phyloP scores from a whole-genome alignment of 495 filamentous ascomycete species.

The Aspergillus egyptiacus region DNA sequence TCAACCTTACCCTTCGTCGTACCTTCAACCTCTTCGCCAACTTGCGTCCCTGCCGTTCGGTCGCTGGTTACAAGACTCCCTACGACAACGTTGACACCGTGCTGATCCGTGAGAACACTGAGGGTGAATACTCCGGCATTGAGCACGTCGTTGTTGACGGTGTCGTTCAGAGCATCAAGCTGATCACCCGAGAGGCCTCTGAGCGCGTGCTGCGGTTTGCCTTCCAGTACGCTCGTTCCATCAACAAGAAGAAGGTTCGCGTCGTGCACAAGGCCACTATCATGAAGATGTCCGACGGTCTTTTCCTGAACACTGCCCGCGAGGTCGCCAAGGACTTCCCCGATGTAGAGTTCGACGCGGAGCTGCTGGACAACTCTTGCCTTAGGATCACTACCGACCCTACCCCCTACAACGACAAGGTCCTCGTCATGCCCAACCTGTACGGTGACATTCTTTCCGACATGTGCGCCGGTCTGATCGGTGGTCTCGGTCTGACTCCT shows the following conservation, averaged over 20 bases:
- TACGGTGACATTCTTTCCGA: slow-evolving; percentile 99
- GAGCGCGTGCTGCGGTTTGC: slow-evolving; percentile 94
- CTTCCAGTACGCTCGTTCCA: slow-evolving; percentile 91
- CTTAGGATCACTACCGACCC: slow-evolving; percentile 96
- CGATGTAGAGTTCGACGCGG: slow-evolving; percentile 87
- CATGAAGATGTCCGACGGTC: slow-evolving; percentile 99
- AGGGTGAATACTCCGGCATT: slow-evolving; percentile 99
- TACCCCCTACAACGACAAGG: slow-evolving; percentile 94
- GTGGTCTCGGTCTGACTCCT: slow-evolving; percentile 92
- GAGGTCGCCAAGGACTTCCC: slow-evolving; percentile 91
- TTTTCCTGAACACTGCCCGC: slow-evolving; percentile 83
- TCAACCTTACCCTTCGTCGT: slow-evolving; percentile 95
- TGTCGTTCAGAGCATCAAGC: slow-evolving; percentile 98
- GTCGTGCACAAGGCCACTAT: slow-evolving; percentile 99
- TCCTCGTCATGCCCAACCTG: slow-evolving; percentile 98
- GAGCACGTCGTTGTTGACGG: slow-evolving; percentile 98
- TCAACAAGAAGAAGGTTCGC: slow-evolving; percentile 90
- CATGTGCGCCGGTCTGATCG: slow-evolving; percentile 98
- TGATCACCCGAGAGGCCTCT: slow-evolving; percentile 88
- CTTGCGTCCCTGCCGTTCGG: slow-evolving; percentile 91
- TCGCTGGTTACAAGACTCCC: slow-evolving; percentile 95
- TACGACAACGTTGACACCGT: slow-evolving; percentile 98
- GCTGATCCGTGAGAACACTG: slow-evolving; percentile 98
- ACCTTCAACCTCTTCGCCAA: slow-evolving; percentile 99
- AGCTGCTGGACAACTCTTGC: slow-evolving; percentile 98